phyloP scores from a whole-genome alignment of 768 basidiomycete species.

The Suillus decipiens region DNA sequence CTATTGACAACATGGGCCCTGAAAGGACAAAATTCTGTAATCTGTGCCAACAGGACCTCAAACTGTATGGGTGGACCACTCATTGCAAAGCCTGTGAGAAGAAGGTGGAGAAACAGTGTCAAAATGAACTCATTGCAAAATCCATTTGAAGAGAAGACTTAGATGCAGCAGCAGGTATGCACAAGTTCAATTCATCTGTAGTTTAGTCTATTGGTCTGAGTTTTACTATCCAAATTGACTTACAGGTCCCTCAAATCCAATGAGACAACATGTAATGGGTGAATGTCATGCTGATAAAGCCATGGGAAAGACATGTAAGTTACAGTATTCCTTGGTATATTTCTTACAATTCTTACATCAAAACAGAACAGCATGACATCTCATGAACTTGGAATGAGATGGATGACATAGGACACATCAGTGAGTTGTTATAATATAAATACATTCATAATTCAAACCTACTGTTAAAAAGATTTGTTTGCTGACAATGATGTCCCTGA shows the following conservation, averaged over 20 bases:
- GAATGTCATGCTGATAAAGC: background rate
- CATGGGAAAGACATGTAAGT: background rate
- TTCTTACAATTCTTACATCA: background rate
- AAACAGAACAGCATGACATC: background rate
- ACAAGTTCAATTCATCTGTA: background rate
- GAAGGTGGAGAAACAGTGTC: background rate
- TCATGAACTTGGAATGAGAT: background rate
- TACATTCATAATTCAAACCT: background rate
- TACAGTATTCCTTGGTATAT: too few species aligned
- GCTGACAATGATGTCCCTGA: background rate
- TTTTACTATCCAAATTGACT: background rate
- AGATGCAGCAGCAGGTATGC: background rate
- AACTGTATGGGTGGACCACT: background rate
- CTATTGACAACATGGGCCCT: background rate
- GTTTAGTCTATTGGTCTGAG: background rate
- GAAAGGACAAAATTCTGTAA: background rate
- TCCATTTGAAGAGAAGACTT: background rate
- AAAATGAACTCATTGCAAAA: background rate
- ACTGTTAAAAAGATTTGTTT: background rate
- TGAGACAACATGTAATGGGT: background rate
- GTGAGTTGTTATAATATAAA: background rate
- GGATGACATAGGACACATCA: background rate
- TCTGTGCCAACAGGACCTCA: background rate
- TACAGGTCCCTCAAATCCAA: background rate
- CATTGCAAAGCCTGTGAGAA: background rate